A percentile compares a stretch with the other conserved stretches of the same genome.
Conservation (phyloP, 352 stramenopile species). For the Globisporangium nodosum region DNA sequence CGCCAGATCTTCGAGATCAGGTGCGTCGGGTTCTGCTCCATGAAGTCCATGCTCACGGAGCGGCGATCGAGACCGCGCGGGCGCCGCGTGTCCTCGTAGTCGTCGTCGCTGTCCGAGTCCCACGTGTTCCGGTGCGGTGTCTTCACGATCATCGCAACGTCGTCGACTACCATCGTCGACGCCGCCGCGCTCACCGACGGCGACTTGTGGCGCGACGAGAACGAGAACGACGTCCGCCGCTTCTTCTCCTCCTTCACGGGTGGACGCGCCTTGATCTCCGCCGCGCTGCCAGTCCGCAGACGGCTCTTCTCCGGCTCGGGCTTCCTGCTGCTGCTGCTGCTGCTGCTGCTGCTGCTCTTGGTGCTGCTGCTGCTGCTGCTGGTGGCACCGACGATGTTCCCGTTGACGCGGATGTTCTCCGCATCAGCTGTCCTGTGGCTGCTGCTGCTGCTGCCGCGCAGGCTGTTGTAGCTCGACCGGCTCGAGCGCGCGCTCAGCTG, state of each 20-base stretch:
- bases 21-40: conserved; percentile 66
- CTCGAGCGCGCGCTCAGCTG: conserved; percentile 4
- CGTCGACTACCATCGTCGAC: conserved; percentile 36
- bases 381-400: neutral
- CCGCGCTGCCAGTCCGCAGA: conserved; percentile 12
- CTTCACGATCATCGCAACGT: conserved; percentile 45
- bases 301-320: conserved; percentile 1
- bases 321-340: neutral
- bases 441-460: conserved; percentile 2
- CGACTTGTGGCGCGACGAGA: conserved; percentile 30
- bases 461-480: conserved; percentile 8
- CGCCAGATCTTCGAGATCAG: conserved; percentile 79
- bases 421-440: neutral
- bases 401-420: neutral
- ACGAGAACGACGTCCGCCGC: conserved; percentile 36
- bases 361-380: neutral
- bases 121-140: conserved; percentile 43
- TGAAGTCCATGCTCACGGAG: conserved; percentile 75
- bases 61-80: conserved; percentile 53
- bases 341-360: neutral
- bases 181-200: conserved; percentile 10
- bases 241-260: conserved; percentile 25
- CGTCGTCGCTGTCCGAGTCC: conserved; percentile 69
- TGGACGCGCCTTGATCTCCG: neutral
- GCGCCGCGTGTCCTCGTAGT: conserved; percentile 58